A percentile compares a stretch with the other conserved stretches of the same genome.
phyloP scores from a whole-genome alignment of 2,329 filamentous ascomycete species.

The Hypoxylon sp. region DNA sequence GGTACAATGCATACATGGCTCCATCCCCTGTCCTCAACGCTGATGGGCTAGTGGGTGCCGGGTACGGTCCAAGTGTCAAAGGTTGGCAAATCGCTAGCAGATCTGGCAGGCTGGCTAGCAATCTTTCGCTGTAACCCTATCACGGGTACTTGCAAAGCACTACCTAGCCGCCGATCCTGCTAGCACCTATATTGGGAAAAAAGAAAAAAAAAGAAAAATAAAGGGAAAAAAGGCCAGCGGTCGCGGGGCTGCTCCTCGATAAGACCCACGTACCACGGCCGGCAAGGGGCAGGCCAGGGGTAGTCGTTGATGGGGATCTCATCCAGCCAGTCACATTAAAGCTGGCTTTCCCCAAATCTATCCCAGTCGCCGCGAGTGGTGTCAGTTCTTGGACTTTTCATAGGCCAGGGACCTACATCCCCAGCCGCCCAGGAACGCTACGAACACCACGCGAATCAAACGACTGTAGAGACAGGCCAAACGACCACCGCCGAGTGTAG shows the following conservation, averaged over 20 bases:
- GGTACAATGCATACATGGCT: no score
- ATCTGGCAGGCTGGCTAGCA: conserved; percentile 30
- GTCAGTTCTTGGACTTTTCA: conserved; percentile 31
- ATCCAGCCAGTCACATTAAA: conserved; percentile 39
- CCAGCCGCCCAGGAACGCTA: no score
- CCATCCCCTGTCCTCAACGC: conserved; percentile 24
- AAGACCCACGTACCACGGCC: conserved; percentile 31
- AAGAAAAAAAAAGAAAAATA: conserved; percentile 24
- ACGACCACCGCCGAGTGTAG: conserved; percentile 17
- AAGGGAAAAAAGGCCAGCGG: conserved; percentile 32
- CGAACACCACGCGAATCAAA: conserved; percentile 29
- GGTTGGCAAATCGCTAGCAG: conserved; percentile 30
- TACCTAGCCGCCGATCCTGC: conserved; percentile 37
- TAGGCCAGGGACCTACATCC: no score
- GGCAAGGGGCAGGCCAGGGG: background rate
- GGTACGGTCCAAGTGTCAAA: conserved; percentile 21
- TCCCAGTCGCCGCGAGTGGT: conserved; percentile 33
- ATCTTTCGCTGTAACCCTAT: conserved; percentile 39
- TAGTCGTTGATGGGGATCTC: conserved; percentile 35
- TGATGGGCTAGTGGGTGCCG: conserved; percentile 3
- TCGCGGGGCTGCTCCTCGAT: conserved; percentile 32
- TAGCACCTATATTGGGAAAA: conserved; percentile 30
- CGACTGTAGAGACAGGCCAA: conserved; percentile 20
- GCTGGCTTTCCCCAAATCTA: conserved; percentile 39
- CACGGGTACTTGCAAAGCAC: conserved; percentile 38